Percentiles rank a stretch among this genome's conserved stretches.
phyloP scores from a whole-genome alignment of 1,139 yeast species.

The Blastobotrys ciferrii region DNA sequence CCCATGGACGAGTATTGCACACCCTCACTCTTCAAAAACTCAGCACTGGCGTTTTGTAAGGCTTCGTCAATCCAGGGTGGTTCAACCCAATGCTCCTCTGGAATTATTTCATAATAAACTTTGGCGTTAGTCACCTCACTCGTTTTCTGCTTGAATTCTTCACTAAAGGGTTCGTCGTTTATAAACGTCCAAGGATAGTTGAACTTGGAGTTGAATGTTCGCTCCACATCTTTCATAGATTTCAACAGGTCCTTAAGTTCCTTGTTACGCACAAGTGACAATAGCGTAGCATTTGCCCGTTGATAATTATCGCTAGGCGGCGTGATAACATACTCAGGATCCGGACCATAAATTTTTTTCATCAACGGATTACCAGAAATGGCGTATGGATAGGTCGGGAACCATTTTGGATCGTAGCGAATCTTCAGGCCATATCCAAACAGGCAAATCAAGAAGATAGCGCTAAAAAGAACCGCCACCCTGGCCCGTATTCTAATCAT shows the following conservation, averaged over 20 bases:
- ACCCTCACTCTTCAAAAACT: conserved; percentile 44
- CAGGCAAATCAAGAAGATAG: neutral
- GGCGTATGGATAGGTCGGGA: conserved; percentile 28
- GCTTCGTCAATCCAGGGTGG: conserved; percentile 53
- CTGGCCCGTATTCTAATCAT: conserved; percentile 10
- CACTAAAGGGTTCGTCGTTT: conserved; percentile 66
- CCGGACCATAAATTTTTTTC: conserved; percentile 26
- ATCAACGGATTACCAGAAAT: conserved; percentile 29
- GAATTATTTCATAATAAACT: conserved; percentile 56
- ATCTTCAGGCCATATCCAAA: conserved; percentile 3
- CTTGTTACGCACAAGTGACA: conserved; percentile 65
- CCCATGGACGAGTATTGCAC: conserved; percentile 60
- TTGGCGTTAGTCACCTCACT: conserved; percentile 47
- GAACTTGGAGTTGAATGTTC: conserved; percentile 63
- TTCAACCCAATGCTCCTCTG: conserved; percentile 57
- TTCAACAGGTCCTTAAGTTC: conserved; percentile 52
- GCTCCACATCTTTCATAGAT: conserved; percentile 61
- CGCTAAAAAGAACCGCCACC: conserved; percentile 7
- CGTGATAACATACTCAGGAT: conserved; percentile 11
- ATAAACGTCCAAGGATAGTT: conserved; percentile 80
- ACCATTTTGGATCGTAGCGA: conserved; percentile 21
- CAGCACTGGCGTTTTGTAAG: conserved; percentile 41
- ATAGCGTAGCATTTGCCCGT: conserved; percentile 68
- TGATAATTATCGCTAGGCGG: conserved; percentile 7
- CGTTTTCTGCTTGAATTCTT: conserved; percentile 50